Evolutionary conservation across 768 basidiomycete species (phyloP), one percentile per base, ranked within the genome.

Genomic region (Naganishia friedmannii): DNA sequence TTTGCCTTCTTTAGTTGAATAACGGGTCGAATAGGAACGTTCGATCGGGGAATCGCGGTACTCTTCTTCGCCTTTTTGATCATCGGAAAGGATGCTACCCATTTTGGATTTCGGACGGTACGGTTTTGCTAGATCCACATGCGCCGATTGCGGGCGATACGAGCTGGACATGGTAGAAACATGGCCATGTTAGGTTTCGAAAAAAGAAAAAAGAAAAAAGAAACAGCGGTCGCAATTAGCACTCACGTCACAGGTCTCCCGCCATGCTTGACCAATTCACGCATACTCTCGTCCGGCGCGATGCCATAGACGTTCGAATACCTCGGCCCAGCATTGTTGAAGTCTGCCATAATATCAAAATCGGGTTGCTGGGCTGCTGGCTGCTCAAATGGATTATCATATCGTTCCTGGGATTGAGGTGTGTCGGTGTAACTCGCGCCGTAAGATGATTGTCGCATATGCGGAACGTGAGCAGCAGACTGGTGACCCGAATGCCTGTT

Each of bases 261-360:
- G 1, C 60, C 60, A 29, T 45, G 37, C 60, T 63, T 63, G 23
- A 63, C 60, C 60, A 63, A 29, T 46, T 63, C 60, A 17, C 60
- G 60, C 60, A 63, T 63, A 45, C 60, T 63, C 29, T 63, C 60
- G 39, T 63, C 60, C 23, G 21, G 39, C 29, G 23, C 60, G 12
- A 19, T 45, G 3, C 70, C 70, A 45, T 71, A 71, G 19, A 67
- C 12, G 23, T 67, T 32, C 10, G 66, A 55, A 65, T 71, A 71
- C 66, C 70, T 67, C 34, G 70, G 70, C 10, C 70, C 70, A 9
- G 51, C 66, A 45, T 71, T 71, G 45, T 71, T 71, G 57, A 71
- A 71, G 54, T 71, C 70, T 15, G 60, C 66, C 32, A 53, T 66
- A 31, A 71, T 66, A 37, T 71, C 58, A 37, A 71, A 71, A 3